Base-by-base conservation (phyloP, 2,329 filamentous ascomycete species). In the Chalara sp. region DNA sequence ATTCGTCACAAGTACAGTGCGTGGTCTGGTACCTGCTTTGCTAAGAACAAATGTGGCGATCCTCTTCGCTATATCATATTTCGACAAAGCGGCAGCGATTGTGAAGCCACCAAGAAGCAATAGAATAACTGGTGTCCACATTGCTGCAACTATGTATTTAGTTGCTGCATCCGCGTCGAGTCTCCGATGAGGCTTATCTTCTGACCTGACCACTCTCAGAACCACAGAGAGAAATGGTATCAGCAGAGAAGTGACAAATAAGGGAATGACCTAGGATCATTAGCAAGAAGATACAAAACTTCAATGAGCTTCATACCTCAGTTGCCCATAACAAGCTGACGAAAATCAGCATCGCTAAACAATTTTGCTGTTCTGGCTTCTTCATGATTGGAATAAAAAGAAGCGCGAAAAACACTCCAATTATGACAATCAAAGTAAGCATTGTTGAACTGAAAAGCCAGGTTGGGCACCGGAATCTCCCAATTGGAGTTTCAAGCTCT, bases 61-160 rank as follows among this genome's bases (percentile, higher is more conserved):
- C 65, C 93, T 86, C 71, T 97, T 96, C 54, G 96, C 93, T 63
- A 99, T 97, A 60, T 91, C 93, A 69, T 95, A 96, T 68, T 99
- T 99, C 46, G 90, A 96, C 50, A 99, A 72, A 0, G 93, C 95
- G 0, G 93, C 93, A 7, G 93, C 93, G 49, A 99, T 85, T 2
- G 93, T 96, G 65, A 99, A 99, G 32, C 93, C 93, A 59, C 93
- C 93, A 0, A 99, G 82, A 28, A 99, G 76, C 12, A 99, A 81
- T 93, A 99, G 97, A 60, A 99, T 99, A 50, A 99, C 93, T 0
- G 93, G 92, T 4, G 92, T 96, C 93, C 93, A 99, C 93, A 99
- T 99, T 30, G 93, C 86, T 5, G 89, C 78, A 62, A 99, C 97
- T 52, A 96, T 86, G 62, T 87, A 92, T 31, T 80, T 76, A 0